Conservation (phyloP, 352 stramenopile species). For the Pythium myriotylum region DNA sequence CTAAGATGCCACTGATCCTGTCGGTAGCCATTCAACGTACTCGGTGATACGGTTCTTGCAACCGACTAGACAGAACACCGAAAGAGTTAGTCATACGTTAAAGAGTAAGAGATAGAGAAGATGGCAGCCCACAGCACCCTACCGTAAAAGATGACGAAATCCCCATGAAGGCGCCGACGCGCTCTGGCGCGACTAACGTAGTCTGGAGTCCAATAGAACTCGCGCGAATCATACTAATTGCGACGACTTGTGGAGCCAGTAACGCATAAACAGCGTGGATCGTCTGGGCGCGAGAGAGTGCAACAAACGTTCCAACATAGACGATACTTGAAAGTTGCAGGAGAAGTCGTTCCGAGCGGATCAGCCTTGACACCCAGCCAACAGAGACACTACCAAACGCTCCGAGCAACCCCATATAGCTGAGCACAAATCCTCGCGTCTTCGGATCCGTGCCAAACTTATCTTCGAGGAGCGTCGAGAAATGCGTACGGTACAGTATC, state of each 20-base stretch:
- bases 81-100: neutral
- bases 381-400: slow-evolving; percentile 69
- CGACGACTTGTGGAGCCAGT: slow-evolving; percentile 67
- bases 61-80: slow-evolving; percentile 75
- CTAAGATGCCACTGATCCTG: neutral
- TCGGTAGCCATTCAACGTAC: slow-evolving; percentile 40
- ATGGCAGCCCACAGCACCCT: neutral
- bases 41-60: slow-evolving; percentile 73
- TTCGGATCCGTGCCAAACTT: slow-evolving; percentile 75
- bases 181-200: slow-evolving; percentile 65
- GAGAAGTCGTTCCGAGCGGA: slow-evolving; percentile 60
- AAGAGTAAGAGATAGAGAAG: neutral
- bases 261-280: slow-evolving; percentile 57
- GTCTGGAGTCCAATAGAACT: slow-evolving; percentile 78
- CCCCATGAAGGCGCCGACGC: slow-evolving; percentile 77
- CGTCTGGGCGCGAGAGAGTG: slow-evolving; percentile 51
- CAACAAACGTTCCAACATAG: slow-evolving; percentile 75
- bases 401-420: slow-evolving; percentile 80
- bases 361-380: slow-evolving; percentile 44
- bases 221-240: slow-evolving; percentile 72
- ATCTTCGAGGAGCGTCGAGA: slow-evolving; percentile 75
- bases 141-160: slow-evolving; percentile 82
- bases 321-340: slow-evolving; percentile 65
- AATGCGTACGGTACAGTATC: slow-evolving; percentile 81
- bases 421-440: slow-evolving; percentile 68